Evolutionary conservation across 1,284 basidiomycete species (phyloP).

Genomic region (Heimioporus retisporus): DNA sequence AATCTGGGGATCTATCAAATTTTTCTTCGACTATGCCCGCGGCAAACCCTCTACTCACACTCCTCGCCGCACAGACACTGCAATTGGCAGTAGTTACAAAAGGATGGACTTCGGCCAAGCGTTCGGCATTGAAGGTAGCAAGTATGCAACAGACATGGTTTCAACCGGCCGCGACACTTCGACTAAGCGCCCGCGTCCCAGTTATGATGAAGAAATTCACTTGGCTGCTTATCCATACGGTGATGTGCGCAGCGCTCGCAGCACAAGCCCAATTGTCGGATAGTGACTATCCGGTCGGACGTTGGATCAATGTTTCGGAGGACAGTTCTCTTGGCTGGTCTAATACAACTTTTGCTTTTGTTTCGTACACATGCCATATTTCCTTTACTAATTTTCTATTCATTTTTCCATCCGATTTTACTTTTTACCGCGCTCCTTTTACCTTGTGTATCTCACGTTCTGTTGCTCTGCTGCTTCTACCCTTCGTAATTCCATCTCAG

Average conservation of each 20-base stretch:
- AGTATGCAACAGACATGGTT: conserved; percentile 23
- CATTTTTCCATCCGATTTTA: conserved; percentile 5
- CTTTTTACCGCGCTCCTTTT: conserved; percentile 14
- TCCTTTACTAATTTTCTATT: neutral
- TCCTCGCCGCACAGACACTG: conserved; percentile 36
- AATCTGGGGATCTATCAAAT: conserved; percentile 70
- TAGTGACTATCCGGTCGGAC: conserved; percentile 8
- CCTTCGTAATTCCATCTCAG: neutral
- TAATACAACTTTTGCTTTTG: neutral
- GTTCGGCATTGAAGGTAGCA: conserved; percentile 54
- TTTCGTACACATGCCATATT: neutral
- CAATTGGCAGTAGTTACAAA: conserved; percentile 41
- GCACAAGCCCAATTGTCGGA: conserved; percentile 9
- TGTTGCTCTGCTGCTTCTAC: conserved; percentile 9
- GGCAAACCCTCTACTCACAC: conserved; percentile 59
- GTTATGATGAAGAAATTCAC: conserved; percentile 58
- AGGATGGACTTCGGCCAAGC: conserved; percentile 58
- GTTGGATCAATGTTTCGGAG: neutral
- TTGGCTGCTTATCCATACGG: conserved; percentile 55
- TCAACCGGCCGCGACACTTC: conserved; percentile 26
- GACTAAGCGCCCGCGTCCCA: conserved; percentile 30
- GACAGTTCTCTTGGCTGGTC: conserved; percentile 1
- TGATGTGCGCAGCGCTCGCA: conserved; percentile 17
- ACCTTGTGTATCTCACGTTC: conserved; percentile 7
- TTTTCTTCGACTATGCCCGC: conserved; percentile 62